Conservation (phyloP, 2,329 filamentous ascomycete species). For the Rhynchosporium agropyri region DNA sequence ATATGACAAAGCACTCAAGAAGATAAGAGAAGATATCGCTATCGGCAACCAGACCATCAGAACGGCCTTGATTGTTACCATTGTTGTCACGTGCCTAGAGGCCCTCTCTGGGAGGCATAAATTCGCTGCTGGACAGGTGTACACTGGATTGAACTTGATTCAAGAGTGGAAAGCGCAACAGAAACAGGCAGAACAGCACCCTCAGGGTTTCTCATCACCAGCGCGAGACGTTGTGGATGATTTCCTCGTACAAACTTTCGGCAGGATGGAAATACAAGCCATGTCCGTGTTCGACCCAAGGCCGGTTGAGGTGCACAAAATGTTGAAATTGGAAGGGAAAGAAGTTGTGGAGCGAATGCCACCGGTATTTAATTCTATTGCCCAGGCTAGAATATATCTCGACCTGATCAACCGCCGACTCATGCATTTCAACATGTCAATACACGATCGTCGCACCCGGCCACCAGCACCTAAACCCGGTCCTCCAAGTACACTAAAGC, state of each 20-base stretch:
- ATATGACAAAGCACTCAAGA: slow-evolving; percentile 31
- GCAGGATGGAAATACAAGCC: slow-evolving; percentile 61
- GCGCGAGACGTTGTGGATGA: slow-evolving; percentile 47
- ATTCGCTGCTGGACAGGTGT: slow-evolving; percentile 30
- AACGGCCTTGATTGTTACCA: slow-evolving; percentile 29
- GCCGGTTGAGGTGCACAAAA: slow-evolving; percentile 21
- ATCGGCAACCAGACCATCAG: slow-evolving; percentile 26
- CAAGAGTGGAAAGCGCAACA: slow-evolving; percentile 41
- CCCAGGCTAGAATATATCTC: slow-evolving; percentile 31
- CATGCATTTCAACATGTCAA: slow-evolving; percentile 31
- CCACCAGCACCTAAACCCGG: background rate
- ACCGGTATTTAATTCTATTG: slow-evolving; percentile 22
- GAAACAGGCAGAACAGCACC: slow-evolving; percentile 20
- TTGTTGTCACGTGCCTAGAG: slow-evolving; percentile 33
- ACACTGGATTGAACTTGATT: slow-evolving; percentile 30
- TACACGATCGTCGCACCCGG: slow-evolving; percentile 8
- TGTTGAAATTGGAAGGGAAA: slow-evolving; percentile 28
- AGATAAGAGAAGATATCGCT: slow-evolving; percentile 25
- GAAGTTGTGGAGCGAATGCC: slow-evolving; percentile 32
- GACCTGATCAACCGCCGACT: slow-evolving; percentile 33
- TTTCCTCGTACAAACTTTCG: slow-evolving; percentile 63
- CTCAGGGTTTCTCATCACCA: slow-evolving; percentile 34
- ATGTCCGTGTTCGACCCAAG: slow-evolving; percentile 51
- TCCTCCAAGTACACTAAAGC: background rate
- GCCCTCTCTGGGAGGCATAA: slow-evolving; percentile 31